A percentile compares a stretch with the other conserved stretches of the same genome.
Conservation (phyloP, 2,329 filamentous ascomycete species). For the Apiospora phragmitis region DNA sequence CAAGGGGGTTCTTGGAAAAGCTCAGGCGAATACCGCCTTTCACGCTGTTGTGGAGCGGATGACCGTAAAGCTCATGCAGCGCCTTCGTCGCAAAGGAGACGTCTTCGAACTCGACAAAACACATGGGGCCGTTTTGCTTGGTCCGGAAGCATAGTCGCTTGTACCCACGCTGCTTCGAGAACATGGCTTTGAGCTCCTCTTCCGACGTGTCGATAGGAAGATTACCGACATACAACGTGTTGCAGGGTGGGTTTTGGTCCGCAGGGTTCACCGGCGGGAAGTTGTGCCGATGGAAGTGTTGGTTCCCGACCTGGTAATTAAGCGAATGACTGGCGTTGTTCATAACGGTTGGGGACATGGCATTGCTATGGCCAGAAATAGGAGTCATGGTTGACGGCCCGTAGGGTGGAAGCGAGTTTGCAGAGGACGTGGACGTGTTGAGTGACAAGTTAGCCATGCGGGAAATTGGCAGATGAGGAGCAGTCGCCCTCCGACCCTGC, state of each 20-base stretch:
- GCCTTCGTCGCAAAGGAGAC: conserved; percentile 89
- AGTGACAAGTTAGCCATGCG: conserved; percentile 72
- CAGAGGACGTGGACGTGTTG: conserved; percentile 64
- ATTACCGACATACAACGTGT: conserved; percentile 97
- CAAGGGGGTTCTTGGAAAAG: conserved; percentile 96
- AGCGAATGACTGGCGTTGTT: conserved; percentile 43
- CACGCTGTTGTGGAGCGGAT: conserved; percentile 83
- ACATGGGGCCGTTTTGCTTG: conserved; percentile 96
- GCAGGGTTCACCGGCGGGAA: conserved; percentile 90
- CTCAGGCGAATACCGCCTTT: conserved; percentile 94
- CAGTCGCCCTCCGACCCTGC: conserved; percentile 66
- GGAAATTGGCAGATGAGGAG: conserved; percentile 68
- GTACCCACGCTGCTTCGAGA: conserved; percentile 91
- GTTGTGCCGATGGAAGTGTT: conserved; percentile 63
- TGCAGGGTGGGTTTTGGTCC: conserved; percentile 96
- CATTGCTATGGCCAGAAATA: conserved; percentile 40
- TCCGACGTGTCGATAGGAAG: conserved; percentile 89
- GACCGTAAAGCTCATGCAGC: conserved; percentile 85
- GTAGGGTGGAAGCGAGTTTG: conserved; percentile 54
- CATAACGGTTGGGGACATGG: conserved; percentile 60
- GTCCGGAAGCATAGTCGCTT: conserved; percentile 93
- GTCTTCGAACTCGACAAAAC: conserved; percentile 97
- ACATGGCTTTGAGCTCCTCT: conserved; percentile 91
- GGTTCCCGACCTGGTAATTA: conserved; percentile 55
- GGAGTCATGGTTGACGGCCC: conserved; percentile 36